phyloP scores from a whole-genome alignment of 169 alveolate species.

The Plasmodium vivax region DNA sequence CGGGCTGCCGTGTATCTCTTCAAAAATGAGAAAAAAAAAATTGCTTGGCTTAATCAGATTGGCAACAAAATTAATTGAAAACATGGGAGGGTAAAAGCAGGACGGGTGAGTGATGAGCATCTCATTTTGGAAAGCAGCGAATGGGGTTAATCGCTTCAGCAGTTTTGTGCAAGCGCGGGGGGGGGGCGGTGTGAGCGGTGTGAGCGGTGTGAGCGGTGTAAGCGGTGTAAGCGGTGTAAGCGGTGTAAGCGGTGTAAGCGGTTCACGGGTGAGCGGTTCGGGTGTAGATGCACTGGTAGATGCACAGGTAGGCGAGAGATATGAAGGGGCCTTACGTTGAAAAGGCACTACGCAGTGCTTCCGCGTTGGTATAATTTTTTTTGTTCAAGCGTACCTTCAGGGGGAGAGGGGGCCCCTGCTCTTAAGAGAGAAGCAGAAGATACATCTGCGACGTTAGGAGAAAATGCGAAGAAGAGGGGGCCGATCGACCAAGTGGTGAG shows the following conservation, averaged over 20 bases:
- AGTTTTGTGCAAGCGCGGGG: background rate
- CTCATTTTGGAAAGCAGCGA: background rate
- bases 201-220: too few relatives aligned
- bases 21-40: too few relatives aligned
- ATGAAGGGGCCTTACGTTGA: background rate
- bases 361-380: background rate
- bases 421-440: background rate
- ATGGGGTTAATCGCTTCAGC: background rate
- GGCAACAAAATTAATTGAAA: background rate
- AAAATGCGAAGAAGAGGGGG: background rate
- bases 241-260: too few relatives aligned
- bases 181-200: too few relatives aligned
- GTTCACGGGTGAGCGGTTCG: background rate
- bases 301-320: background rate
- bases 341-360: background rate
- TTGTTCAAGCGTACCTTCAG: background rate
- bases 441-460: background rate
- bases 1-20: background rate
- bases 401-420: background rate
- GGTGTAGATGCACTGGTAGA: background rate
- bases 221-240: too few relatives aligned
- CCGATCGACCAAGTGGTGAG: background rate
- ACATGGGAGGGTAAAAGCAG: background rate
- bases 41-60: background rate
- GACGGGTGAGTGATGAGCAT: background rate